Base-by-base conservation (phyloP, 1,284 basidiomycete species). In the Leccinum fuscescens region DNA sequence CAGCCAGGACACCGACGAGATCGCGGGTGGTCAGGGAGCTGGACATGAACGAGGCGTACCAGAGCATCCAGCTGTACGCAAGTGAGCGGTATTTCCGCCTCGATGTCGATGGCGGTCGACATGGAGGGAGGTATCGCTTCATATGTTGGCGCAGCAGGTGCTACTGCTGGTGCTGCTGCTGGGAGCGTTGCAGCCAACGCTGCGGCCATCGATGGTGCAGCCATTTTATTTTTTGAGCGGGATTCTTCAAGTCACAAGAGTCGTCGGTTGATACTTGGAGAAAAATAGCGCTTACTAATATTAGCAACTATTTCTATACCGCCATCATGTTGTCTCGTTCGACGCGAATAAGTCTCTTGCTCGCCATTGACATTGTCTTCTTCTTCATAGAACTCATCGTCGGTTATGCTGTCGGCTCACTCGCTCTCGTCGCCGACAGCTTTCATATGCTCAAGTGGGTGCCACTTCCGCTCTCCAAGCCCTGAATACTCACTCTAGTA, bases 361-460 rank as follows among this genome's bases (percentile, higher is more conserved):
- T 98, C 51, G 80, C 84, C 59, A 93, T 99, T 61, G 96, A 98
- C 76, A 75, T 92, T 6, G 54, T 89, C 56, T 99, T 99, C 81
- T 96, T 99, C 78, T 86, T 98, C 69, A 80, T 98, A 59, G 97
- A 98, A 75, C 84, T 97, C 72, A 86, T 92, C 64, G 85, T 85
- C 64, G 92, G 96, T 51, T 96, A 96, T 86, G 86, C 91, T 14
- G 93, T 97, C 60, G 94, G 94, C 42, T 97, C 95, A 0, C 86
- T 98, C 1, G 96, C 96, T 3, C 88, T 99, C 60, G 89, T 99
- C 39, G 96, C 97, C 20, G 96, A 98, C 78, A 93, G 90, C 65
- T 98, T 99, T 78, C 96, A 99, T 79, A 98, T 98, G 96, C 87
- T 96, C 77, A 95, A 94, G 93, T 96, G 66, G 63, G 84, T 66